Percentiles rank a stretch among this genome's conserved stretches.
These are phyloP conservation scores for Pyricularia pennisetigena DNA, from an alignment of 2,329 filamentous ascomycete genomes.

Conservation along the genomic window DNA sequence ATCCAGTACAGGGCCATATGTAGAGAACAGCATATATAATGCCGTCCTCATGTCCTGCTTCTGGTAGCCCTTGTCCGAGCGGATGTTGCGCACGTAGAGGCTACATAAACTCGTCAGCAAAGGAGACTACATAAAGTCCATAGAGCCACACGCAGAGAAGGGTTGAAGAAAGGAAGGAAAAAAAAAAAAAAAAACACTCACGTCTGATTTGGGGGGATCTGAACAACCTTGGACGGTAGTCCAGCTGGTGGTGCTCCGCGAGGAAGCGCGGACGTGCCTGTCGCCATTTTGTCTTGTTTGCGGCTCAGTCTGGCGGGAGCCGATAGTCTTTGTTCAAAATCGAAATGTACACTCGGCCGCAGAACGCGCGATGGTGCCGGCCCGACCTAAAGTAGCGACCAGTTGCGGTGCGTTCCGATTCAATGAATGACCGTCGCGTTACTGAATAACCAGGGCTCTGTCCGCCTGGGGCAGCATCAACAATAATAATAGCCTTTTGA, in stretches of 20 bases:
- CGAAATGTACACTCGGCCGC: not conserved
- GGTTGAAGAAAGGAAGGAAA: too few species aligned
- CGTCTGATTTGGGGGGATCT: slow-evolving; percentile 65
- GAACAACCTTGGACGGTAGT: slow-evolving; percentile 32
- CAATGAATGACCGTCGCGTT: not conserved
- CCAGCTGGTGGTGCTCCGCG: slow-evolving; percentile 13
- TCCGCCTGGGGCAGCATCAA: not conserved
- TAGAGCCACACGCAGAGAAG: not conserved
- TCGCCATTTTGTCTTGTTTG: slow-evolving; percentile 21
- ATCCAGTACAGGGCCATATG: slow-evolving; percentile 86
- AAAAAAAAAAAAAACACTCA: slow-evolving; percentile 36
- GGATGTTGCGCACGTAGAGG: slow-evolving; percentile 81
- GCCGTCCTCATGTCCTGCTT: slow-evolving; percentile 80
- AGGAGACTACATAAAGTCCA: not conserved
- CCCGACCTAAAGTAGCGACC: not conserved
- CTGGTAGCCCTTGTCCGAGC: slow-evolving; percentile 68
- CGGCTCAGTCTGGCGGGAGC: not conserved
- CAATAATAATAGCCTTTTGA: not conserved
- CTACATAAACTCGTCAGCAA: slow-evolving; percentile 30
- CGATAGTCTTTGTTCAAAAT: not conserved
- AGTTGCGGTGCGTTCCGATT: not conserved
- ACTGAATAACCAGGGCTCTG: not conserved
- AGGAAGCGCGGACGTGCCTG: slow-evolving; percentile 19
- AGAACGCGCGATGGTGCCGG: not conserved
- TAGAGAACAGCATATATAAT: slow-evolving; percentile 89